Evolutionary conservation across 176 grass and related monocot species (phyloP).

Genomic region (sorghum (Sorghum bicolor)): Sorghum_bicolor_NCBIv3 NC_012871.2:12455001-12455500

Average conservation of each 20-base stretch:
- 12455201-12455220: background rate
- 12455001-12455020: background rate
- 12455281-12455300: background rate
- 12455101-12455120: background rate
- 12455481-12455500: background rate
- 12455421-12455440: too few relatives aligned
- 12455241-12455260: background rate
- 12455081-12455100: background rate
- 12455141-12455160: background rate
- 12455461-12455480: background rate
- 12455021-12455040: background rate
- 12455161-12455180: background rate
- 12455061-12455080: background rate
- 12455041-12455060: background rate
- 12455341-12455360: background rate
- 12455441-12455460: background rate
- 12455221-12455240: background rate
- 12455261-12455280: background rate
- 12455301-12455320: background rate
- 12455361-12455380: background rate
- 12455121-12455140: background rate
- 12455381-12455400: background rate
- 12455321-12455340: background rate
- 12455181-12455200: background rate
- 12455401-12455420: background rate